Percentiles rank a stretch among this genome's conserved stretches.
phyloP scores from a whole-genome alignment of 2,329 filamentous ascomycete species.

The Xylaria multiplex region DNA sequence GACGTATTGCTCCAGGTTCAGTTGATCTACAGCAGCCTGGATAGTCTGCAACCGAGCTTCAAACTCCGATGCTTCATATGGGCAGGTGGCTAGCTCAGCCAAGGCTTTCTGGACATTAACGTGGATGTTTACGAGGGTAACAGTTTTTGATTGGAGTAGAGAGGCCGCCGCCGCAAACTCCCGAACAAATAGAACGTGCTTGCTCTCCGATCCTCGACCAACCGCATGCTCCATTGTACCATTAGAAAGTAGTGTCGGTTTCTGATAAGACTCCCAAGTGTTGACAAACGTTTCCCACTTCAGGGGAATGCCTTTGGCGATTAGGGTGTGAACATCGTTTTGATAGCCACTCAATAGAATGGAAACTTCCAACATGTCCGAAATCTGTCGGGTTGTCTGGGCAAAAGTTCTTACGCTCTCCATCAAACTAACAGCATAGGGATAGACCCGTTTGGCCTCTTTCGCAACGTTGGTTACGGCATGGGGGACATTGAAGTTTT shows the following conservation, averaged over 20 bases:
- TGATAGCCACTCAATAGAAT: slow-evolving; percentile 90
- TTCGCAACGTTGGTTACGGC: slow-evolving; percentile 95
- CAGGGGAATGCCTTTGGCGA: slow-evolving; percentile 87
- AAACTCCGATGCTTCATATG: slow-evolving; percentile 84
- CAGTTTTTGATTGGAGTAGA: slow-evolving; percentile 86
- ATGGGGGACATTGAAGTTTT: slow-evolving; percentile 93
- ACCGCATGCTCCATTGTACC: slow-evolving; percentile 67
- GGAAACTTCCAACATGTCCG: slow-evolving; percentile 85
- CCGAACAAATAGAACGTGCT: slow-evolving; percentile 95
- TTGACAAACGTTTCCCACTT: slow-evolving; percentile 99
- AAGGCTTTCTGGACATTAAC: slow-evolving; percentile 83
- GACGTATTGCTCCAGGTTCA: slow-evolving; percentile 95
- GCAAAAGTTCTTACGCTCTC: slow-evolving; percentile 95
- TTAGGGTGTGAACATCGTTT: slow-evolving; percentile 85
- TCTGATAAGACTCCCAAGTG: slow-evolving; percentile 90
- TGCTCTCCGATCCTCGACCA: slow-evolving; percentile 74
- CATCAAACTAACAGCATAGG: slow-evolving; percentile 97
- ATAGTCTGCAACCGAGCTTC: slow-evolving; percentile 83
- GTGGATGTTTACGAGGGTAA: slow-evolving; percentile 80
- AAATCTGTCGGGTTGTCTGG: slow-evolving; percentile 86
- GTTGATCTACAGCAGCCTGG: slow-evolving; percentile 91
- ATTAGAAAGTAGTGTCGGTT: slow-evolving; percentile 63
- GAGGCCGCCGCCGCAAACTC: slow-evolving; percentile 91
- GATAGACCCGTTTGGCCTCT: slow-evolving; percentile 98
- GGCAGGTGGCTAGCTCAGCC: slow-evolving; percentile 82